Evolutionary conservation across 1,139 yeast genomes (phyloP).

Genomic region (Yamadazyma dendronema): DNA sequence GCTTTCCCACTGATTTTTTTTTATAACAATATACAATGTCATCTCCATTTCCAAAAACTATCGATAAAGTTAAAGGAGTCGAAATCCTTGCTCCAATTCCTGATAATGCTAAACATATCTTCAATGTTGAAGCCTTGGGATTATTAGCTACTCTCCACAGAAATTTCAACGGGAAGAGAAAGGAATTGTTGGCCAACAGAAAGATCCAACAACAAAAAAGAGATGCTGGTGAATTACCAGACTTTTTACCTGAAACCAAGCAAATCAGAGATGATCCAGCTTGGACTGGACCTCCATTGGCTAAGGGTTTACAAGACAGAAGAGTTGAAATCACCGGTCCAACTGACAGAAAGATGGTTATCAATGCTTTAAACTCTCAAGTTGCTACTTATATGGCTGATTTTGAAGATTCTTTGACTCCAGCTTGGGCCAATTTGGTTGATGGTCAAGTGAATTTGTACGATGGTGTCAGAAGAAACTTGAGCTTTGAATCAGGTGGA

Average conservation of each 20-base stretch:
- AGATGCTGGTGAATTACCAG: slow-evolving; percentile 69
- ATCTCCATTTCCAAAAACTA: slow-evolving; percentile 52
- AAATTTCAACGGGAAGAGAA: slow-evolving; percentile 61
- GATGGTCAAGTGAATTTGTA: slow-evolving; percentile 89
- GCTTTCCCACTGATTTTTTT: slow-evolving; percentile 18
- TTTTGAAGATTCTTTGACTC: slow-evolving; percentile 92
- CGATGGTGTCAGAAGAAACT: slow-evolving; percentile 76
- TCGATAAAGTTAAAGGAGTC: slow-evolving; percentile 60
- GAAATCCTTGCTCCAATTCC: slow-evolving; percentile 65
- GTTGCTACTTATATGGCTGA: slow-evolving; percentile 95
- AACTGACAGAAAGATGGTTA: slow-evolving; percentile 86
- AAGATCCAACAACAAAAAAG: slow-evolving; percentile 57
- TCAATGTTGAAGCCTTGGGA: slow-evolving; percentile 67
- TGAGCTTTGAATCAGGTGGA: slow-evolving; percentile 54
- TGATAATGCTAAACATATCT: slow-evolving; percentile 56
- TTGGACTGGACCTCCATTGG: slow-evolving; percentile 80
- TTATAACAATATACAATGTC: slow-evolving; percentile 27
- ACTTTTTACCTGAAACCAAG: slow-evolving; percentile 70
- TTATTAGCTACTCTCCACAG: slow-evolving; percentile 75
- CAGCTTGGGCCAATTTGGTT: slow-evolving; percentile 89
- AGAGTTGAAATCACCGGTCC: slow-evolving; percentile 90
- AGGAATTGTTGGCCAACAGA: slow-evolving; percentile 59
- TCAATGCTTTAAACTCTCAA: slow-evolving; percentile 85
- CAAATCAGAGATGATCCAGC: slow-evolving; percentile 69
- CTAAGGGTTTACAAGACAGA: slow-evolving; percentile 74